These are phyloP conservation scores for Neopestalotiopsis clavispora DNA, from an alignment of 2,329 filamentous ascomycete genomes.

Conservation along the genomic window DNA sequence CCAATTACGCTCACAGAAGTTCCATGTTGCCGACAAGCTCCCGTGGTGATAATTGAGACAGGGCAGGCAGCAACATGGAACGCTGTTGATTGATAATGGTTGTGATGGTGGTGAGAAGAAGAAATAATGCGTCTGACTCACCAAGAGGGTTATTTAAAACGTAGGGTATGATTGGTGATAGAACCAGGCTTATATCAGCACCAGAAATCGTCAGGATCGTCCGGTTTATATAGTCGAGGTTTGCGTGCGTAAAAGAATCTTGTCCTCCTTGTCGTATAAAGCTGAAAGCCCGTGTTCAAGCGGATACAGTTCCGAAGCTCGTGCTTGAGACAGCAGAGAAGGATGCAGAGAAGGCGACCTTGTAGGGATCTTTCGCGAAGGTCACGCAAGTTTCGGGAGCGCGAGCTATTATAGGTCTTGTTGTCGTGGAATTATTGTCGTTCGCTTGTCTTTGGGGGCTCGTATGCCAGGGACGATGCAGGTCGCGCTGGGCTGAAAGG, in stretches of 20 bases:
- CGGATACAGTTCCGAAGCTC: slow-evolving; percentile 12
- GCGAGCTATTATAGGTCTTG: slow-evolving; percentile 19
- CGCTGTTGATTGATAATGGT: slow-evolving; percentile 25
- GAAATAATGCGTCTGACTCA: slow-evolving; percentile 39
- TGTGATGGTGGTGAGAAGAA: slow-evolving; percentile 19
- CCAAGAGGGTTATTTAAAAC: slow-evolving; percentile 27
- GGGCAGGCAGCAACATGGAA: slow-evolving; percentile 21
- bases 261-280: slow-evolving; percentile 4
- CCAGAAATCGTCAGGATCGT: slow-evolving; percentile 26
- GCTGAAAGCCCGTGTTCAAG: slow-evolving; percentile 13
- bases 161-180: slow-evolving; percentile 33
- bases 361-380: slow-evolving; percentile 17
- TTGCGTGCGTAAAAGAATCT: neutral
- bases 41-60: slow-evolving; percentile 18
- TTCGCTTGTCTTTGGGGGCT: slow-evolving; percentile 14
- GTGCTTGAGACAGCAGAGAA: slow-evolving; percentile 19
- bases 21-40: slow-evolving; percentile 19
- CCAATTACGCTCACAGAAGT: too few species aligned
- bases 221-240: slow-evolving; percentile 34
- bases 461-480: slow-evolving; percentile 21
- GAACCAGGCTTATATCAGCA: slow-evolving; percentile 39
- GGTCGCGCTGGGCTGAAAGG: slow-evolving; percentile 16
- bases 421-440: slow-evolving; percentile 20
- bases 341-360: slow-evolving; percentile 8
- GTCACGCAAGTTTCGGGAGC: slow-evolving; percentile 20